Conservation (phyloP, 176 grass and related monocot species). For the Tuctoria greenei region DNA sequence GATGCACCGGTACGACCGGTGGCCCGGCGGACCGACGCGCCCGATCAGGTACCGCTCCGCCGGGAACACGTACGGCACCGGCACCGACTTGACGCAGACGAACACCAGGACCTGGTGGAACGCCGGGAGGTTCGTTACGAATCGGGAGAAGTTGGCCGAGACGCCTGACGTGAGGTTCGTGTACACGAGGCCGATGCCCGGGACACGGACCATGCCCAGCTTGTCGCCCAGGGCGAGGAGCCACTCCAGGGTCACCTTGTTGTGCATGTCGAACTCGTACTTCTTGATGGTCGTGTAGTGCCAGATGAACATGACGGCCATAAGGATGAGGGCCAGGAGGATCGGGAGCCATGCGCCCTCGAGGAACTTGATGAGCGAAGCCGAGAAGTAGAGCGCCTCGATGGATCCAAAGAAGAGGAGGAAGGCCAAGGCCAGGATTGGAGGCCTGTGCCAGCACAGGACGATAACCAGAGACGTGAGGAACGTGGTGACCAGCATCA, state of each 20-base stretch:
- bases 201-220: slow-evolving; percentile 91
- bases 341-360: slow-evolving; percentile 96
- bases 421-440: slow-evolving; percentile 70
- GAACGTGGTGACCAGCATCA: slow-evolving; percentile 96
- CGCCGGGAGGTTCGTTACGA: slow-evolving; percentile 94
- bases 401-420: slow-evolving; percentile 88
- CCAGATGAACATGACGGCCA: slow-evolving; percentile 86
- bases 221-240: slow-evolving; percentile 88
- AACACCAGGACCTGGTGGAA: slow-evolving; percentile 87
- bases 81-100: slow-evolving; percentile 90
- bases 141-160: slow-evolving; percentile 94
- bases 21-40: slow-evolving; percentile 72
- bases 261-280: slow-evolving; percentile 92
- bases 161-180: slow-evolving; percentile 85
- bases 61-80: slow-evolving; percentile 77
- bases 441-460: slow-evolving; percentile 80
- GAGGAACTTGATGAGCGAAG: slow-evolving; percentile 94
- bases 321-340: slow-evolving; percentile 79
- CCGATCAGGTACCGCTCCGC: slow-evolving; percentile 89
- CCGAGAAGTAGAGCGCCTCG: slow-evolving; percentile 88
- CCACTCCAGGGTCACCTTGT: slow-evolving; percentile 97
- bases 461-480: slow-evolving; percentile 92
- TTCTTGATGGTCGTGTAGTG: slow-evolving; percentile 95
- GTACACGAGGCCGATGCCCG: slow-evolving; percentile 93
- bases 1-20: slow-evolving; percentile 92